phyloP scores from a whole-genome alignment of 2,329 filamentous ascomycete species.

The Trichoderma afroharzianum region DNA sequence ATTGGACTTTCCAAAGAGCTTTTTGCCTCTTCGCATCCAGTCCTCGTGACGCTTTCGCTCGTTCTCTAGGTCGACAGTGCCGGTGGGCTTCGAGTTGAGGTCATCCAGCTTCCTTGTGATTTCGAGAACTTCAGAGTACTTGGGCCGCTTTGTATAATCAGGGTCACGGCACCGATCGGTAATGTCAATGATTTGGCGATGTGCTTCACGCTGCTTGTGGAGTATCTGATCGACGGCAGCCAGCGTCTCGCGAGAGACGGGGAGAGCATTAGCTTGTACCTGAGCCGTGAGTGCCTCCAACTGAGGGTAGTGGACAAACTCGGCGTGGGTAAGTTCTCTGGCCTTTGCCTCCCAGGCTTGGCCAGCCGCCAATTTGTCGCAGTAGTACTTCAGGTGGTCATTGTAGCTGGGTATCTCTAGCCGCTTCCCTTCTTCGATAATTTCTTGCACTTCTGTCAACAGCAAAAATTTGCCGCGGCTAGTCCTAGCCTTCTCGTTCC shows the following conservation, averaged over 20 bases:
- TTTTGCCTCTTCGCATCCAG: constrained; percentile 98
- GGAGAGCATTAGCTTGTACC: constrained; percentile 64
- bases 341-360: constrained; percentile 91
- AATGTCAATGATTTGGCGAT: constrained; percentile 79
- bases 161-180: constrained; percentile 72
- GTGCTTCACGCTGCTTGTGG: constrained; percentile 92
- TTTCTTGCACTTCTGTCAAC: constrained; percentile 71
- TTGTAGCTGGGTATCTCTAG: constrained; percentile 77
- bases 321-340: constrained; percentile 86
- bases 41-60: constrained; percentile 95
- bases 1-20: constrained; percentile 96
- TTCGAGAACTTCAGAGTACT: constrained; percentile 85
- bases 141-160: constrained; percentile 75
- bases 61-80: constrained; percentile 88
- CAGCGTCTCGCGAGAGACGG: constrained; percentile 78
- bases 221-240: constrained; percentile 84
- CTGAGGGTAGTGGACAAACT: constrained; percentile 89
- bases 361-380: constrained; percentile 71
- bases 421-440: constrained; percentile 73
- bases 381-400: constrained; percentile 71
- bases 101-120: constrained; percentile 84
- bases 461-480: constrained; percentile 64
- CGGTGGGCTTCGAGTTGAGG: constrained; percentile 86
- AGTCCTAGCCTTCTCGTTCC: constrained; percentile 74
- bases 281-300: constrained; percentile 87